Percentiles rank a stretch among this genome's conserved stretches.
These are phyloP conservation scores for Hansenula lynferdii DNA, from an alignment of 1,139 yeast species.

Conservation along the genomic window DNA sequence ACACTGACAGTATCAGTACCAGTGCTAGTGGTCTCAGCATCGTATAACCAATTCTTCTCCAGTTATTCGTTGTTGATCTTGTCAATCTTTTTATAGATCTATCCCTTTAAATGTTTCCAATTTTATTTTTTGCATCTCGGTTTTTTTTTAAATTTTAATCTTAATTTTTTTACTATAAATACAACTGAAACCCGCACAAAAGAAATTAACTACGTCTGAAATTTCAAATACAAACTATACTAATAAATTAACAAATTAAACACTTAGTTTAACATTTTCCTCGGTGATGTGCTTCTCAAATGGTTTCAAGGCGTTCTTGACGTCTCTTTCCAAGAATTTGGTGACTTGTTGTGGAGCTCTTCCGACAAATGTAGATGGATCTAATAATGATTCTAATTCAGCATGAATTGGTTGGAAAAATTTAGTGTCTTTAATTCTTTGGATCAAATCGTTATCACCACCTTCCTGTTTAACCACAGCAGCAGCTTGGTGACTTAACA, in stretches of 20 bases:
- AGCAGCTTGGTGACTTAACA: constrained; percentile 94
- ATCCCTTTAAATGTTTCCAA: no score
- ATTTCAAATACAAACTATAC: no score
- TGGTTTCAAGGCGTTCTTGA: constrained; percentile 75
- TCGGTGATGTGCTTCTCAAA: constrained; percentile 54
- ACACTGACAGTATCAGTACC: no score
- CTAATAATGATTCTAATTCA: constrained; percentile 73
- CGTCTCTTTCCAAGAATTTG: constrained; percentile 83
- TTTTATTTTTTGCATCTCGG: no score
- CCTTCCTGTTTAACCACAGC: constrained; percentile 98
- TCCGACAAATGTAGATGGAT: constrained; percentile 94
- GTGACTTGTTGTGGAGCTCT: constrained; percentile 99
- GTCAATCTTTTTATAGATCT: no score
- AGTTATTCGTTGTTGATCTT: no score
- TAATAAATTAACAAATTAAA: constrained; percentile 27
- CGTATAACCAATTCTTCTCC: no score
- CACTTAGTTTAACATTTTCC: constrained; percentile 60
- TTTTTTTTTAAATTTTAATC: no score
- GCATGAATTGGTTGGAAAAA: constrained; percentile 90
- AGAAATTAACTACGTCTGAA: no score
- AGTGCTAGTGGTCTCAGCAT: no score
- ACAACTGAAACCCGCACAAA: no score
- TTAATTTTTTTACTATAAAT: no score
- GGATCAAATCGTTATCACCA: constrained; percentile 95
- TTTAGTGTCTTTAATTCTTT: constrained; percentile 71